Base-by-base conservation (phyloP, 2,329 filamentous ascomycete genomes). In the Trichoderma atroviride region DNA sequence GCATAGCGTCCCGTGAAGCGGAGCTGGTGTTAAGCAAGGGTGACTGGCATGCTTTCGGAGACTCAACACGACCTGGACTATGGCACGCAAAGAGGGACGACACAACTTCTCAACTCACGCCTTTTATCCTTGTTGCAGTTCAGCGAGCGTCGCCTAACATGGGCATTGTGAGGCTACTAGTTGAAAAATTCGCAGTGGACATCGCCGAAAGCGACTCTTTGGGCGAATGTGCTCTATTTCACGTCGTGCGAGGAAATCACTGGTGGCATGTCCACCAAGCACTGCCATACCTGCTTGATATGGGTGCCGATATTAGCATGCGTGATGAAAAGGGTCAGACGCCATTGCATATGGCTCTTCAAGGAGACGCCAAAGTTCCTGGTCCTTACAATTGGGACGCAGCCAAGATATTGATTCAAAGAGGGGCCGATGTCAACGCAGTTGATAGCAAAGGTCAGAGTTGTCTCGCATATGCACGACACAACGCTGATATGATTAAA, bases 61-160 rank as follows among this genome's bases (percentile, higher is more conserved):
- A 72, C 47, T 63, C 55, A 19, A 62, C 70, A 13, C 57, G 9
- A 11, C 72, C 74, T 0, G 74, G 74, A 4, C 64, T 75, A 6
- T 74, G 71, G 71, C 67, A 68, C 31, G 63, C 71, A 13, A 68
- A 65, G 2, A 71, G 60, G 7, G 43, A 56, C 16, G 4, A 60
- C 27, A 10, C 53, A 5, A 5, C 27, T 3, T 7, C 40, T 6
- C 7, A 24, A 3, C 53, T 67, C 6, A 37, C 7, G 13, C 75
- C 75, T 0, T 73, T 77, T 7, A 69, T 79, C 1, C 47, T 76
- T 13, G 59, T 71, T 3, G 79, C 79, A 27, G 77, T 78, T 57
- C 33, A 61, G n/a, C 71, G 76, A 31, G 66, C 74, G 3, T 67
- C 78, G 14, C 79, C 79, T 9, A 81, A 81, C 47, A 76, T 81